Base-by-base conservation (phyloP, 1,284 basidiomycete species). In the Austroboletus novae-zelandiae region DNA sequence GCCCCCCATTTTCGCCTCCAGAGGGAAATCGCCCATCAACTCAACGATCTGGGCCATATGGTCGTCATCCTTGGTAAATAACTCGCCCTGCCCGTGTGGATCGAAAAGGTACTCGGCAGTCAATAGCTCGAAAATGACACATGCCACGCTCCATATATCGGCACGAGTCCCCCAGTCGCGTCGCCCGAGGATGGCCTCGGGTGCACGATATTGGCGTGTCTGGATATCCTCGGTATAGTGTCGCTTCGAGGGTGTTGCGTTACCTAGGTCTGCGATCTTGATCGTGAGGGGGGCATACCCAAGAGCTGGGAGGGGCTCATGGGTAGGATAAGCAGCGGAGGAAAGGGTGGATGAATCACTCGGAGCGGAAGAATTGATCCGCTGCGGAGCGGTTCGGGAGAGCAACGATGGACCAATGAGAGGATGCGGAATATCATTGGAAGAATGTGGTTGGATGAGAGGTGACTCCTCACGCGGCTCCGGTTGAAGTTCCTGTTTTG, bases 171-270 rank as follows among this genome's bases (percentile, higher is more conserved):
- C 89, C 93, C 93, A 96, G 63, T 94, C 92, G 36, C 81, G 83
- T 45, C 83, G 79, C 23, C 94, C 93, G 15, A 95, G 72, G 60
- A 96, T 94, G 41, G 91, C 93, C 68, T 96, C 93, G 5, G 94
- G 94, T 31, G 88, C 83, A 53, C 93, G 86, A 68, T 96, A 96
- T 66, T 96, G 94, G 30, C 94, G 79, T 32, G 94, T 96, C 71
- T 96, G 94, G 56, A 96, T 96, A 67, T 95, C 93, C 63, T 95
- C 91, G 10, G 92, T 94, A 63, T 83, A 95, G 66, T 94, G 93
- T 57, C 84, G 81, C 62, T 80, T 86, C 15, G 84, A 84, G 1
- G 86, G 88, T 23, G 91, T 91, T 20, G 91, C 91, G 65, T 94
- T 94, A 27, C 91, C 92, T 40, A 95, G 73, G 67, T 95, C 92